Base-by-base conservation (phyloP, 192 early-diverging fungal genomes). In the Coemansia umbellata region DNA sequence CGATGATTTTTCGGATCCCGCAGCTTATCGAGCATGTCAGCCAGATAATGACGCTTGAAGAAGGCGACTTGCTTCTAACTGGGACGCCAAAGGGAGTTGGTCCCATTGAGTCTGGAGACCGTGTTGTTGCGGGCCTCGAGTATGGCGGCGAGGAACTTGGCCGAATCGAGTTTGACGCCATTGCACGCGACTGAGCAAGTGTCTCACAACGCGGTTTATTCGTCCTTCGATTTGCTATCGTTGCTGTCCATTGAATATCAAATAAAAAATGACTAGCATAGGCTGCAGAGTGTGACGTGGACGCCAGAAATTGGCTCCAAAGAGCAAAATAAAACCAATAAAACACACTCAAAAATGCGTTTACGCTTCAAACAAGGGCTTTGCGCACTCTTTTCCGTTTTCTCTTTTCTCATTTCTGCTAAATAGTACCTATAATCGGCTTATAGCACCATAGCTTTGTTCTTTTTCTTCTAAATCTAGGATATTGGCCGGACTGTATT, bases 81-180 rank as follows among this genome's bases (percentile, higher is more conserved):
- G 92, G 89, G 14, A 97, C 94, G 17, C 95, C 95, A 18, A 65
- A 78, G 31, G 95, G 95, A 14, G 95, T 95, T 18, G 93, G 92
- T 5, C 85, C 83, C 3, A 84, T 98, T 40, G 24, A 53, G 18
- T 63, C 85, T n/a, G 93, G 92, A n/a, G 82, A 94, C 51, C 78
- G 76, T 23, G 69, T 97, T 17, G 84, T 79, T 36, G 90, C 84
- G 19, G 89, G 88, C 3, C 58, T 95, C 3, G 76, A 71, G 37
- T 66, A 59, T 33, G 24, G 63, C 19, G 63, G 68, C 47, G n/a
- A 37, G 24, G 74, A 78, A 53, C 68, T 78, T 31, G 57, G 57
- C 40, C 58, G 63, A 17, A 66, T 78, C 23, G 53, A 66, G 35
- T 78, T 78, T 48, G 52, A 66, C 8, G 68, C 68, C 2, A 45